Evolutionary conservation across 768 basidiomycete genomes (phyloP).

Genomic region (Coprinopsis sp.): DNA sequence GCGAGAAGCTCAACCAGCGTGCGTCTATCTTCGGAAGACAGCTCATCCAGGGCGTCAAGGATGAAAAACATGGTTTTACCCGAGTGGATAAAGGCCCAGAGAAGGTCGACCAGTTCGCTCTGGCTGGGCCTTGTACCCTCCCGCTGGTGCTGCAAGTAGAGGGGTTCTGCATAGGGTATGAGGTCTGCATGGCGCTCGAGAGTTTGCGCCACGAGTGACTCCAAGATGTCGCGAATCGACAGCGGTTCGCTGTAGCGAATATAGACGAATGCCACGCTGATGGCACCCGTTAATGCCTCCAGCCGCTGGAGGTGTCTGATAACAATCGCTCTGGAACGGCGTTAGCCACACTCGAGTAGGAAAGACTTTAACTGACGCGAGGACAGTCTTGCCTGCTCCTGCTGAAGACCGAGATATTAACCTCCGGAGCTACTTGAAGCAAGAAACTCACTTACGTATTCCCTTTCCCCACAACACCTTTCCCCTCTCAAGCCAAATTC

Average conservation of each 20-base stretch:
- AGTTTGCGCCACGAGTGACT: neutral
- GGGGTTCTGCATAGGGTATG: neutral
- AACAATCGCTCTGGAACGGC: neutral
- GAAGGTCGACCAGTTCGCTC: neutral
- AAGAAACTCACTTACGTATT: neutral
- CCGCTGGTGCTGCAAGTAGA: neutral
- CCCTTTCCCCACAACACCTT: neutral
- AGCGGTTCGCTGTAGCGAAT: neutral
- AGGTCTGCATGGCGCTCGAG: neutral
- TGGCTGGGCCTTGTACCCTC: neutral
- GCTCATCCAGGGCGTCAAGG: neutral
- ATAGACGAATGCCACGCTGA: neutral
- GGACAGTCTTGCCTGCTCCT: neutral
- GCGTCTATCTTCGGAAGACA: neutral
- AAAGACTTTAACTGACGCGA: neutral
- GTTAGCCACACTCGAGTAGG: neutral
- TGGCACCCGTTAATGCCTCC: neutral
- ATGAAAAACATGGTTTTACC: neutral
- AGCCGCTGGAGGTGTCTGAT: neutral
- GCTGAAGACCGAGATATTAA: neutral
- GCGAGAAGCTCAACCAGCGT: neutral
- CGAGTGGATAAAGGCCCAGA: neutral
- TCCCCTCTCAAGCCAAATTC: too few relatives aligned
- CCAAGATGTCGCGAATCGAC: neutral
- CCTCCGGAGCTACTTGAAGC: neutral